Evolutionary conservation across 1,284 basidiomycete species (phyloP), one percentile per base, ranked within the genome.

Genomic region (Microbotryum violaceum): DNA sequence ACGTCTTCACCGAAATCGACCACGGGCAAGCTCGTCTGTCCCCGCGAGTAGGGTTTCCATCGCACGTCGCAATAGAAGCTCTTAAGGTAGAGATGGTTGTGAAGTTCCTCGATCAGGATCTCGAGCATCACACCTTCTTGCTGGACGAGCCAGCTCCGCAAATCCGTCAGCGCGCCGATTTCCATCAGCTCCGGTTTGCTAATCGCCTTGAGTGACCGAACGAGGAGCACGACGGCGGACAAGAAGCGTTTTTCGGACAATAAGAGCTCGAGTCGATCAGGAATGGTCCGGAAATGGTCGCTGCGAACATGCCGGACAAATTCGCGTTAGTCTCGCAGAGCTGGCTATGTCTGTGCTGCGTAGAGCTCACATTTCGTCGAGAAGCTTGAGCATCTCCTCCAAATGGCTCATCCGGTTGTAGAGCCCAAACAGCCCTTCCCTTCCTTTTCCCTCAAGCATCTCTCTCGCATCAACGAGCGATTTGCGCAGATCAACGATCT

Each of bases 51-150:
- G 0, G 87, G 77, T 29, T 83, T 80, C 96, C 96, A 99, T 51
- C 94, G 83, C 10, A 84, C 83, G 69, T 98, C 94, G 74, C 89
- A 94, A 84, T 92, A 97, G 75, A 91, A 93, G 8, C 88, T 91
- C 74, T 96, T 97, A 62, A 99, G 82, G 75, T 97, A 99, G n/a
- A 99, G 78, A 75, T 98, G 96, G 71, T 86, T 92, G 74, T 98
- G 93, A 27, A 99, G 80, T 74, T 99, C 96, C 69, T 99, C 96
- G 20, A 96, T 81, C 57, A 98, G 77, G 61, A 98, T 96, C 67
- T 99, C 93, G 56, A 88, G 82, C 51, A 97, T 58, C 63, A 90
- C 91, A 60, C 82, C 83, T 80, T 97, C 93, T 77, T 99, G 96
- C 12, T 84, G 82, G 42, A 82, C 78, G 49, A 97, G 82, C 77